Base-by-base conservation (phyloP, 768 basidiomycete genomes). In the Suillus discolor region DNA sequence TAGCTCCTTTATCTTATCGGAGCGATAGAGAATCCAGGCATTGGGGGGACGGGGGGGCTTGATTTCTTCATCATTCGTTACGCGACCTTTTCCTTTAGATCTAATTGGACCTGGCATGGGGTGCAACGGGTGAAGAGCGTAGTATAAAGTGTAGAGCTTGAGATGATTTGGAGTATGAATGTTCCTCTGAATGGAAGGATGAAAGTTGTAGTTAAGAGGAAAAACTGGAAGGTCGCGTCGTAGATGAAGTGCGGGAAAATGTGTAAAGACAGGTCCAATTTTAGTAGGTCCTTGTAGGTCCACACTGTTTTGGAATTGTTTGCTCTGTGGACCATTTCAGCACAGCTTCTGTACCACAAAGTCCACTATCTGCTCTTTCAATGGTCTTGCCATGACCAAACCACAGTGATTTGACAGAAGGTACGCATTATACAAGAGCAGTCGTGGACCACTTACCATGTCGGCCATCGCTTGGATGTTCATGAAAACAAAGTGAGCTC, bases 11-110 rank as follows among this genome's bases (percentile, higher is more conserved):
- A 85, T 79, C 71, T 84, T 87, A 67, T 86, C 83, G 3, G 89
- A 86, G 49, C 93, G 86, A 75, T 91, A 94, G 18, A 94, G 68
- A 65, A 94, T 94, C 91, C 91, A 94, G 0, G 92, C 88, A 72
- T 94, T 94, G 12, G 88, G 87, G 4, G 93, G 92, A 0, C 93
- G 84, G 12, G 89, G 89, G 11, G 53, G 81, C 63, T 81, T 76
- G 20, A 77, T 66, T 60, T 64, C 25, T 51, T 51, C 49, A 8
- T 51, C 69, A 63, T 64, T 16, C 1, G 8, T 60, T 25, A 42
- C 71, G 63, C 45, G 68, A 28, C 65, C 34, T 36, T 61, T 57
- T 0, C 61, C 23, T 13, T 60, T 12, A 8, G 71, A 6, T 15
- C 74, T 69, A 47, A n/a, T 23, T 63, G 72, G 71, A 13, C 76